Percentiles rank a stretch among this genome's conserved stretches.
phyloP scores from a whole-genome alignment of 2,329 filamentous ascomycete genomes.

The Ilyonectria robusta region DNA sequence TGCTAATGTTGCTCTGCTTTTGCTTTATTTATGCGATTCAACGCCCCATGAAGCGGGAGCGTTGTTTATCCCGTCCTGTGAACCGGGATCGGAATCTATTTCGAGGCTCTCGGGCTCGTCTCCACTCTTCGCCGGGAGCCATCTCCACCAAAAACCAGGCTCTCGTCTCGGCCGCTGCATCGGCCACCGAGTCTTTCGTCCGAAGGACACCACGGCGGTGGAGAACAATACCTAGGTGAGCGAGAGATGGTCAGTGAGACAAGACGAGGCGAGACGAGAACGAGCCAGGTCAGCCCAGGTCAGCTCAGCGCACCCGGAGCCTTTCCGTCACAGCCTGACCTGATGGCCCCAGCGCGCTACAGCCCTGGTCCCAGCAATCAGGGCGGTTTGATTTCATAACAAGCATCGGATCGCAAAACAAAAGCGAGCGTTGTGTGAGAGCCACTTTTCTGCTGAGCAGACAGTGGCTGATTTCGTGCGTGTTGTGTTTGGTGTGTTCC shows the following conservation, averaged over 20 bases:
- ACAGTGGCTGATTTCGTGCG: not conserved
- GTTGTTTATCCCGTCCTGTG: not conserved
- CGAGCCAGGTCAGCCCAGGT: not conserved
- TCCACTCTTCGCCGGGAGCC: constrained; percentile 8
- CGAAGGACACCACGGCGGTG: constrained; percentile 7
- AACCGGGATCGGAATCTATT: not conserved
- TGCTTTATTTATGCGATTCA: not conserved
- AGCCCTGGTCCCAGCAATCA: constrained; percentile 9
- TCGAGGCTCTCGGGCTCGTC: not conserved
- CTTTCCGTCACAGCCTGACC: constrained; percentile 6
- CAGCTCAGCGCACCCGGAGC: not conserved
- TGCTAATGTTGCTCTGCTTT: not conserved
- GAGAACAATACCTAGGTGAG: constrained; percentile 1
- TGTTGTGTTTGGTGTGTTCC: not conserved
- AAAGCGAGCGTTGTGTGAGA: not conserved
- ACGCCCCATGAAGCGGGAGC: not conserved
- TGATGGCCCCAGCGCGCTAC: constrained; percentile 6
- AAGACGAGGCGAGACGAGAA: not conserved
- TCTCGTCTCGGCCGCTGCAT: constrained; percentile 21
- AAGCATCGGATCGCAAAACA: constrained; percentile 1
- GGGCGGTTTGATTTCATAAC: constrained; percentile 3
- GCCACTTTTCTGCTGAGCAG: not conserved
- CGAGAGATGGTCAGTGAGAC: not conserved
- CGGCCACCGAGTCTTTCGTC: constrained; percentile 27
- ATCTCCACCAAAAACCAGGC: not conserved